These are phyloP conservation scores for Eutrema yunnanense DNA, from an alignment of 345 rosid species.

Conservation along the genomic window DNA sequence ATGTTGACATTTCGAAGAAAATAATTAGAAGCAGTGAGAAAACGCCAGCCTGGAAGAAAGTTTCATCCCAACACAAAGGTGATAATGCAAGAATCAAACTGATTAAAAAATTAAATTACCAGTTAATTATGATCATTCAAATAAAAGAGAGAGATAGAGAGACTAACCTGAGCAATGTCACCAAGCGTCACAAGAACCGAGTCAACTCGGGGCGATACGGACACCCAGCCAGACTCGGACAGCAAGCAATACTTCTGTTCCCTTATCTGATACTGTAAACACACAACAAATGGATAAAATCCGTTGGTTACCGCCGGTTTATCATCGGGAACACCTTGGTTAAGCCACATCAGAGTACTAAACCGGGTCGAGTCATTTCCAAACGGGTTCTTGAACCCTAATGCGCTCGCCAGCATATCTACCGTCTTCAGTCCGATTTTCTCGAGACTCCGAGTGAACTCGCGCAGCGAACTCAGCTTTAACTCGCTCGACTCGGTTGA, in stretches of 20 bases:
- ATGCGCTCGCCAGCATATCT: conserved; percentile 33
- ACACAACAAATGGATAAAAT: conserved; percentile 62
- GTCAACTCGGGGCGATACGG: conserved; percentile 47
- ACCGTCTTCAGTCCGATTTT: conserved; percentile 49
- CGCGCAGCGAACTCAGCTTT: conserved; percentile 35
- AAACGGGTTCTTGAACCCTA: conserved; percentile 53
- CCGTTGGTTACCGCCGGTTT: conserved; percentile 43
- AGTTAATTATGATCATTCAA: background rate
- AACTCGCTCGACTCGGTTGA: conserved; percentile 35
- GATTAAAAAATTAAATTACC: background rate
- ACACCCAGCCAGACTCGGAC: conserved; percentile 55
- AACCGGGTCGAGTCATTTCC: conserved; percentile 44
- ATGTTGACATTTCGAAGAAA: background rate
- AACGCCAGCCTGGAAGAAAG: background rate
- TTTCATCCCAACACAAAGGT: background rate
- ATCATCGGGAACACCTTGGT: conserved; percentile 25
- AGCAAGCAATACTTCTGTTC: conserved; percentile 36
- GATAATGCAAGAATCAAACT: background rate
- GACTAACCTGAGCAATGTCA: conserved; percentile 66
- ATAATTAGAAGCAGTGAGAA: background rate
- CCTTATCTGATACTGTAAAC: conserved; percentile 62
- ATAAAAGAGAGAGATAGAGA: background rate
- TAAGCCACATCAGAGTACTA: conserved; percentile 50
- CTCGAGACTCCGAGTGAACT: conserved; percentile 45
- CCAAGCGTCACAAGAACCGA: conserved; percentile 65